Percentiles rank a stretch among this genome's conserved stretches.
phyloP scores from a whole-genome alignment of 805 yeast species.

The Diddensiella caesifluorescens region DNA sequence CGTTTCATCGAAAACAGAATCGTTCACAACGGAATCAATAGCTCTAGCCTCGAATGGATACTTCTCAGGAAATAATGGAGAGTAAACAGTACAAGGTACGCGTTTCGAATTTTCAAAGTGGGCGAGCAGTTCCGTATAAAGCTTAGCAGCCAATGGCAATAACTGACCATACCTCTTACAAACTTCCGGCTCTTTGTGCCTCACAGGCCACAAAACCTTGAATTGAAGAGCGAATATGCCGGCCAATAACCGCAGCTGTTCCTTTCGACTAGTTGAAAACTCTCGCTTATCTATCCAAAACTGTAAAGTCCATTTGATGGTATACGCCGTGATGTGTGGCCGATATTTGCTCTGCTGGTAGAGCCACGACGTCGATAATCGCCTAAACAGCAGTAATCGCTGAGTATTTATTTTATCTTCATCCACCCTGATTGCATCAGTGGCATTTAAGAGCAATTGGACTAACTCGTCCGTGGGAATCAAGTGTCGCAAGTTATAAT shows the following conservation, averaged over 20 bases:
- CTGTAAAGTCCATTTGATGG: conserved; percentile 27
- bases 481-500: conserved; percentile 39
- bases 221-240: conserved; percentile 29
- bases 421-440: conserved; percentile 51
- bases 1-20: conserved; percentile 63
- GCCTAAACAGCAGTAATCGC: conserved; percentile 56
- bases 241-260: conserved; percentile 26
- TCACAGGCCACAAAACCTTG: conserved; percentile 27
- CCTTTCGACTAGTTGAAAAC: conserved; percentile 21
- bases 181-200: conserved; percentile 23
- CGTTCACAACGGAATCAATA: conserved; percentile 69
- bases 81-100: conserved; percentile 55
- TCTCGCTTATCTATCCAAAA: conserved; percentile 23
- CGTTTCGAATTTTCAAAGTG: conserved; percentile 42
- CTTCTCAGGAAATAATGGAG: conserved; percentile 50
- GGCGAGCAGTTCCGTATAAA: conserved; percentile 26
- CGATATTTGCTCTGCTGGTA: conserved; percentile 23
- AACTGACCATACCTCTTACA: conserved; percentile 29
- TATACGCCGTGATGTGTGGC: conserved; percentile 24
- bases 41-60: conserved; percentile 62
- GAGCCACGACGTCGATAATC: conserved; percentile 25
- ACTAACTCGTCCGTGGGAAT: conserved; percentile 39
- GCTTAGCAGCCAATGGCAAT: conserved; percentile 28
- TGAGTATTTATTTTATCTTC: conserved; percentile 52
- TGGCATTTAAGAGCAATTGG: conserved; percentile 40